These are phyloP conservation scores for Debaryomyces sp. DNA, from an alignment of 1,139 yeast genomes.

Conservation along the genomic window DNA sequence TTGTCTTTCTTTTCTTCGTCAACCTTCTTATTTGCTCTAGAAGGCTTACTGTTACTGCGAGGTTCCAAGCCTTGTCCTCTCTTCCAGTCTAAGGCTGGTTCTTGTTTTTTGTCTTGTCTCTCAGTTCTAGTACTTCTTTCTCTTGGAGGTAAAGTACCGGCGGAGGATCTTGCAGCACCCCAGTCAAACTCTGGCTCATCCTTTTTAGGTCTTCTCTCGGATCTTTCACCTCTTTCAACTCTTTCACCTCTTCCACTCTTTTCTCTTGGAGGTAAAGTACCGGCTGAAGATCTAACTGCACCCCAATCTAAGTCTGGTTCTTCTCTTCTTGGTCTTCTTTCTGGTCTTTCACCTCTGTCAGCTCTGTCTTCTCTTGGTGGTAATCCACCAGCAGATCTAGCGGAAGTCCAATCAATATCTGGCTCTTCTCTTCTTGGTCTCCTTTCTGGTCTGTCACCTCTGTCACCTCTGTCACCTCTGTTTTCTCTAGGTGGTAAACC, in stretches of 20 bases:
- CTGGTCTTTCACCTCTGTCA: conserved; percentile 33
- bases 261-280: conserved; percentile 42
- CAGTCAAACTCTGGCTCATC: conserved; percentile 52
- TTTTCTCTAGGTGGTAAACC: conserved; percentile 31
- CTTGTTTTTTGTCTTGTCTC: conserved; percentile 46
- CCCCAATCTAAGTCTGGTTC: conserved; percentile 67
- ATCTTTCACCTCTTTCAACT: conserved; percentile 20
- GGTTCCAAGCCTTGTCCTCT: conserved; percentile 36
- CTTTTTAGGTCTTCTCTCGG: conserved; percentile 32
- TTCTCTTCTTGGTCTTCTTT: conserved; percentile 45
- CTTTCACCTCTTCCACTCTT: conserved; percentile 25
- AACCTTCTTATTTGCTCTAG: conserved; percentile 18
- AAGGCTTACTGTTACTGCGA: conserved; percentile 20
- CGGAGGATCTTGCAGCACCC: conserved; percentile 30
- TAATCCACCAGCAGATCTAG: conserved; percentile 35
- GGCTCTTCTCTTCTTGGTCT: conserved; percentile 50
- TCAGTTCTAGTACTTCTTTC: conserved; percentile 20
- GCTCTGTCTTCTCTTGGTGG: conserved; percentile 44
- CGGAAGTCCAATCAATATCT: conserved; percentile 61
- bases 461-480: conserved; percentile 34
- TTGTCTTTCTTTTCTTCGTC: conserved; percentile 34
- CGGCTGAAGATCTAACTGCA: conserved; percentile 45
- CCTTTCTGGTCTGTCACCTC: conserved; percentile 38
- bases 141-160: conserved; percentile 24
- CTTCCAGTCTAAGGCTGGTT: conserved; percentile 34